Evolutionary conservation across 176 grass and related monocot species (phyloP).

Genomic region (Dendrocalamus sinicus): DNA sequence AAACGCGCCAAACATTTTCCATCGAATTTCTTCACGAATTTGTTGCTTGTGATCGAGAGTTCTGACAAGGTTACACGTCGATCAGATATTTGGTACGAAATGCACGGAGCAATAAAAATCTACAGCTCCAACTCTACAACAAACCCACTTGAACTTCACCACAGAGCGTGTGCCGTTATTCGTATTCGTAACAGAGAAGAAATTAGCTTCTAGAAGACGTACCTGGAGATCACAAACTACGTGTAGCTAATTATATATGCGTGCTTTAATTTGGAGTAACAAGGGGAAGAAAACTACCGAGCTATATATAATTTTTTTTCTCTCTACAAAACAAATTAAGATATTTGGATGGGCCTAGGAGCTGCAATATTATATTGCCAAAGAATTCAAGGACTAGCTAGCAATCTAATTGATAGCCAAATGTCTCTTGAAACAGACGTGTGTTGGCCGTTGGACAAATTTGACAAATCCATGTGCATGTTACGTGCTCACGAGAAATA

Average conservation of each 20-base stretch:
- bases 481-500: background rate
- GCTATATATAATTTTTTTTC: background rate
- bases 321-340: background rate
- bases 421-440: background rate
- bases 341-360: background rate
- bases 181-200: background rate
- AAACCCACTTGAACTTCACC: background rate
- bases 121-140: slow-evolving; percentile 30
- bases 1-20: background rate
- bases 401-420: background rate
- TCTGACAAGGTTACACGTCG: background rate
- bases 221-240: background rate
- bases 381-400: background rate
- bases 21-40: background rate
- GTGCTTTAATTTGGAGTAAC: background rate
- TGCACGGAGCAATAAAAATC: background rate
- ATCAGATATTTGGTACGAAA: background rate
- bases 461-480: background rate
- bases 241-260: background rate
- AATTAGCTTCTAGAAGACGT: slow-evolving; percentile 36
- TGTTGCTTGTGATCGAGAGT: background rate
- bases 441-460: background rate
- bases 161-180: background rate
- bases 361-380: background rate
- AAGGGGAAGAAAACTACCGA: background rate